Conservation (phyloP, 495 filamentous ascomycete genomes). For the Penicillium angulare region DNA sequence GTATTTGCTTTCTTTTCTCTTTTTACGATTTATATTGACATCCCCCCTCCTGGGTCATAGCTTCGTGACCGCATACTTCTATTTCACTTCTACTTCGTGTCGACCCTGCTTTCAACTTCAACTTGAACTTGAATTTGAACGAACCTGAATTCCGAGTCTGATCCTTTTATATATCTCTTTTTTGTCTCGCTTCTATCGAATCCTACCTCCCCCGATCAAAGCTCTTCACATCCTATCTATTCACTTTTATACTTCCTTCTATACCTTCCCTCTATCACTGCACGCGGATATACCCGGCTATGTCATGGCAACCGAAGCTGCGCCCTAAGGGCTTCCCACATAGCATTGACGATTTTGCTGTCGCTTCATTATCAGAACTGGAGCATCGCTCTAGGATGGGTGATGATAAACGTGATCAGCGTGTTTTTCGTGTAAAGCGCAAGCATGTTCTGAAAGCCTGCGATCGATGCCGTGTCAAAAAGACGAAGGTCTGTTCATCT, state of each 20-base stretch:
- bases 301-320: conserved; percentile 45
- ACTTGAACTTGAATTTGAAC: not conserved
- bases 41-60: not conserved
- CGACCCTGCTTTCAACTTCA: not conserved
- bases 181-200: too few relatives aligned
- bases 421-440: conserved; percentile 49
- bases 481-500: conserved; percentile 44
- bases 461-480: conserved; percentile 50
- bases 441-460: conserved; percentile 51
- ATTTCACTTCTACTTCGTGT: not conserved
- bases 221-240: not conserved
- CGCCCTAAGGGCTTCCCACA: conserved; percentile 44
- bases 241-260: not conserved
- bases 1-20: not conserved
- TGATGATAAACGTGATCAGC: conserved; percentile 44
- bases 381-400: conserved; percentile 27
- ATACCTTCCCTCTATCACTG: not conserved
- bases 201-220: too few relatives aligned
- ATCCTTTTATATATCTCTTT: too few relatives aligned
- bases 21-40: not conserved
- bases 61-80: not conserved
- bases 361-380: conserved; percentile 34
- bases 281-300: too few relatives aligned
- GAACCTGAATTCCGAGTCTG: too few relatives aligned
- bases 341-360: conserved; percentile 35